Evolutionary conservation across 2,329 filamentous ascomycete species (phyloP).

Genomic region (Nemania diffusa): DNA sequence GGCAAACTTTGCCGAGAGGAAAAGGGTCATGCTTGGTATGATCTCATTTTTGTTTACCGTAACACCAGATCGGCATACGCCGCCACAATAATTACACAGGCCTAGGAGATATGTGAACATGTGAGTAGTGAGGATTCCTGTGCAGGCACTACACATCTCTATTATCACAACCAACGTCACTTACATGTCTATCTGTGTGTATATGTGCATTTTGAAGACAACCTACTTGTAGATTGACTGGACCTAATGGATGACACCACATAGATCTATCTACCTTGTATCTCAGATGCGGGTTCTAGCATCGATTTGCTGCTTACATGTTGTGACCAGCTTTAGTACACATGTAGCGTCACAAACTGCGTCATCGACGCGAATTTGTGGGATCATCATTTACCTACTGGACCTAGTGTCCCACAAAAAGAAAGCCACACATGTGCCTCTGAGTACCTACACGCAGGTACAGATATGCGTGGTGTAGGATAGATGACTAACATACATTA

Average conservation of each 20-base stretch:
- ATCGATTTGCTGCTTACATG: background rate
- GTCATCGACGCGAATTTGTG: conserved; percentile 13
- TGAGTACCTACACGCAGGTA: background rate
- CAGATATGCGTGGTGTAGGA: background rate
- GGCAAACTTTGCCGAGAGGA: conserved; percentile 9
- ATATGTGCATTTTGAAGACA: background rate
- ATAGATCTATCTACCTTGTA: background rate
- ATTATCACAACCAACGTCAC: background rate
- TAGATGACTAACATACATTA: background rate
- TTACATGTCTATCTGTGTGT: background rate
- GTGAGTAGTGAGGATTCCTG: no score
- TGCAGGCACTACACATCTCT: background rate
- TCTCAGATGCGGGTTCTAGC: background rate
- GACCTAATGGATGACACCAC: background rate
- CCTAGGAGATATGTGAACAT: no score
- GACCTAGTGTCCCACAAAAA: conserved; percentile 14
- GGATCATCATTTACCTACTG: background rate
- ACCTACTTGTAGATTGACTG: background rate
- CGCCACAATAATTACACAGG: no score
- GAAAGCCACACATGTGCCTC: background rate
- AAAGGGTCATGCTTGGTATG: background rate
- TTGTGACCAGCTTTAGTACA: background rate
- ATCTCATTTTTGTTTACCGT: no score
- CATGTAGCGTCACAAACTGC: background rate
- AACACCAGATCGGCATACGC: background rate